Evolutionary conservation across 2,329 filamentous ascomycete genomes (phyloP).

Genomic region (Hysterium pulicare): DNA sequence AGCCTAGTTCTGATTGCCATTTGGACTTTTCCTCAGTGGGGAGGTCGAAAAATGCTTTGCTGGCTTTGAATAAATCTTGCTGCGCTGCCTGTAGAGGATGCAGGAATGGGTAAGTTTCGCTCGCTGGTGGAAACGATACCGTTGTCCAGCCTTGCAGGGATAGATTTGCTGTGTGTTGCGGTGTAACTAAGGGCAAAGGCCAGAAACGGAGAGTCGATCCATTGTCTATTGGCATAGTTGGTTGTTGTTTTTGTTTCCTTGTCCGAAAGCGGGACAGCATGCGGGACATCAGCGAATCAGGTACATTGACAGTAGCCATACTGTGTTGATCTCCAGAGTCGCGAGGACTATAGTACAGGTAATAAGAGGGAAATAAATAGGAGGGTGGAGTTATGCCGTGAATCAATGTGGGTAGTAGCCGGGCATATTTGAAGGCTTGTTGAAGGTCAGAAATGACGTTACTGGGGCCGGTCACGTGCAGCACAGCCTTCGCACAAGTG

Average conservation of each 20-base stretch:
- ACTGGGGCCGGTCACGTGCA: neutral
- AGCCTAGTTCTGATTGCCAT: slow-evolving; percentile 32
- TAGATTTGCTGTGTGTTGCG: slow-evolving; percentile 29
- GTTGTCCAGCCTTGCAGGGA: slow-evolving; percentile 35
- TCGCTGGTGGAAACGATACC: slow-evolving; percentile 24
- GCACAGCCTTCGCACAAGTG: neutral
- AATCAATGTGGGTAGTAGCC: neutral
- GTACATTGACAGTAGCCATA: no score
- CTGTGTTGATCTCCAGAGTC: no score
- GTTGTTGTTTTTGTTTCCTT: slow-evolving; percentile 10
- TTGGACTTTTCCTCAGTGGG: slow-evolving; percentile 20
- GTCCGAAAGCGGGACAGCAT: slow-evolving; percentile 26
- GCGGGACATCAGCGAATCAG: slow-evolving; percentile 13
- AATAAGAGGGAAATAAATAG: neutral
- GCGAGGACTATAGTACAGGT: no score
- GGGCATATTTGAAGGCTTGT: neutral
- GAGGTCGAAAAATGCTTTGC: slow-evolving; percentile 29
- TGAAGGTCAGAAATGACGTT: neutral
- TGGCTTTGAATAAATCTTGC: slow-evolving; percentile 25
- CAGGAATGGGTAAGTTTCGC: slow-evolving; percentile 2
- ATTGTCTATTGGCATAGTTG: slow-evolving; percentile 11
- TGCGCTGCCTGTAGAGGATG: slow-evolving; percentile 32
- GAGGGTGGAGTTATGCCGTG: neutral
- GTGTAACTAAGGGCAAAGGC: slow-evolving; percentile 29
- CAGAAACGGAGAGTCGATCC: slow-evolving; percentile 20